Evolutionary conservation across 129 eudicot genomes (phyloP), one percentile per base, ranked within the genome.

Genomic region (Scalesia atractyloides): DNA sequence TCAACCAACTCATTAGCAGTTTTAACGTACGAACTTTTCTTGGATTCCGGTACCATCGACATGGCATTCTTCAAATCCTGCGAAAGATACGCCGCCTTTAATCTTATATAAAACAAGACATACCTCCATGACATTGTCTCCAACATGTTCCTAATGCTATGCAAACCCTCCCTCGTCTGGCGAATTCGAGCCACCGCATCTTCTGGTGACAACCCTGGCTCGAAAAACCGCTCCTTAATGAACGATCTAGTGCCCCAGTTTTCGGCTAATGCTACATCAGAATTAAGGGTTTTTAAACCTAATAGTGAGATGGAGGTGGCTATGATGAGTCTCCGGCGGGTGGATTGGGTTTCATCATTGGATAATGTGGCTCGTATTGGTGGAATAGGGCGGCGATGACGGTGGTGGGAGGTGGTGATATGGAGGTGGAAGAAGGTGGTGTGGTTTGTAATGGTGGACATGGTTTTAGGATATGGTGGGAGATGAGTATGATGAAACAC

Each of bases 81-180:
- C 2, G 83, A 74, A 43, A 92, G 80, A 83, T 92, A 92, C 16
- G 94, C 83, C 37, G 82, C 79, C 41, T 92, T 92, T 10, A 89
- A 72, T 16, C 98, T 76, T 48, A 92, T 85, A 65, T 92, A 89
- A 66, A 86, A 92, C 75, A 92, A 44, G 1, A 92, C 94, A 85
- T 89, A 92, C 87, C 94, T 86, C 98, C 98, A 92, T 0, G 97
- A 89, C 87, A 81, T 77, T 4, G 87, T 86, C 20, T 92, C 97
- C 82, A 92, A 66, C 97, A 92, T 92, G 77, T 80, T 80, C 63
- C 89, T 85, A 26, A 92, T 81, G 51, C 90, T 82, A 74, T 87
- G 98, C 24, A 92, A 80, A 22, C 96, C 96, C 36, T 92, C 91
- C 0, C 94, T 87, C 0, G 98, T 86, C 69, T 92, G 96, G 9